Base-by-base conservation (phyloP, 345 rosid species). In the Cardamine chenopodiifolia region DNA sequence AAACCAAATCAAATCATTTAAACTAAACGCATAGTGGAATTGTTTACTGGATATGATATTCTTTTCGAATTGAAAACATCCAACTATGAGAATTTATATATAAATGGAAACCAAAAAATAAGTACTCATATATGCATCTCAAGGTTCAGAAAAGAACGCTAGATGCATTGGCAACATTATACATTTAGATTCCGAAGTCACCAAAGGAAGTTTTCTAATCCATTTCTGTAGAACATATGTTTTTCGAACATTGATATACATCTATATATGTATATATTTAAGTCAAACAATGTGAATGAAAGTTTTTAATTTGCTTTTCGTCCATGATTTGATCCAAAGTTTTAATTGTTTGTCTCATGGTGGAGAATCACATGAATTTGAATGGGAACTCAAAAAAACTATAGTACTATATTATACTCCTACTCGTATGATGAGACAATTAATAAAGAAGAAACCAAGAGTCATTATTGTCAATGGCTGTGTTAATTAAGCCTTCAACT, bases 361-460 rank as follows among this genome's bases (percentile, higher is more conserved):
- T 8, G 22, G 32, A 66, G 14, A 55, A 55, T 68, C 62, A 68
- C 54, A 68, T 68, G 62, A 55, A 18, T 17, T 39, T 26, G 18
- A 39, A 39, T 54, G 60, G 13, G 22, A 54, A 39, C 23, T 17
- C 8, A 40, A 54, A 68, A 39, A 25, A 7, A 8, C 1, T 32
- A 50, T n/a, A n/a, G n/a, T n/a, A n/a, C n/a, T n/a, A n/a, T n/a
- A n/a, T n/a, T n/a, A n/a, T n/a, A n/a, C n/a, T n/a, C n/a, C n/a
- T n/a, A n/a, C n/a, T n/a, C n/a, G n/a, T n/a, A n/a, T n/a, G n/a
- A n/a, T n/a, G n/a, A n/a, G n/a, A n/a, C n/a, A n/a, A n/a, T n/a
- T n/a, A n/a, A n/a, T n/a, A n/a, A n/a, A n/a, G 74, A 70, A 70
- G 55, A 70, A 19, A 70, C 65, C 45, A 70, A 57, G 74, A 70